These are phyloP conservation scores for Lipomyces orientalis DNA, from an alignment of 805 yeast genomes.

Conservation along the genomic window DNA sequence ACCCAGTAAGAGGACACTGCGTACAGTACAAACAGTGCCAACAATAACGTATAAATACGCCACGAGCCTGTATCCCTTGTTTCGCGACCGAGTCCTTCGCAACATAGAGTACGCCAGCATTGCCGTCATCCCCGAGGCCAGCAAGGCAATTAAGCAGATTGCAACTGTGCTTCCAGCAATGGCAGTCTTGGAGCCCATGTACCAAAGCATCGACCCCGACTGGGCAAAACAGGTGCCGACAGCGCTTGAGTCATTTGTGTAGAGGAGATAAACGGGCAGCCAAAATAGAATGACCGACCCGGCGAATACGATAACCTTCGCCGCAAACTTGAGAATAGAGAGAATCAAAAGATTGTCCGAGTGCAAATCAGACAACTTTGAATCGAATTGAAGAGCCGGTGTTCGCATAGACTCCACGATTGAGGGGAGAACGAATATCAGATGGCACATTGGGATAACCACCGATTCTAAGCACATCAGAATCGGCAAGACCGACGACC, in stretches of 20 bases:
- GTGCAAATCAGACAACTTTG: background rate
- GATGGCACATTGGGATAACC: slow-evolving; percentile 21
- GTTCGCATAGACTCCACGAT: slow-evolving; percentile 18
- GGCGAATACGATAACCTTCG: slow-evolving; percentile 12
- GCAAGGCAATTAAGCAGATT: background rate
- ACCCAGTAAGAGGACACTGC: background rate
- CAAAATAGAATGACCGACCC: slow-evolving; percentile 15
- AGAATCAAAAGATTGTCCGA: slow-evolving; percentile 3
- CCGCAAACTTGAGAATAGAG: slow-evolving; percentile 8
- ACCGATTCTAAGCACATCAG: slow-evolving; percentile 23
- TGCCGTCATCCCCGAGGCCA: slow-evolving; percentile 14
- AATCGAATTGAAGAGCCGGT: background rate
- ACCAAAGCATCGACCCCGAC: slow-evolving; percentile 24
- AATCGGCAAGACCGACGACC: slow-evolving; percentile 19
- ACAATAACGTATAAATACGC: slow-evolving; percentile 13
- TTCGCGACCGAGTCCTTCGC: slow-evolving; percentile 5
- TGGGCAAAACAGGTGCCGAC: slow-evolving; percentile 21
- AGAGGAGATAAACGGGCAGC: slow-evolving; percentile 32
- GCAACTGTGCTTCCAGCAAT: slow-evolving; percentile 20
- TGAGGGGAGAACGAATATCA: slow-evolving; percentile 19
- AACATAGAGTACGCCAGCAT: slow-evolving; percentile 9
- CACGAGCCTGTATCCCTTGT: slow-evolving; percentile 14
- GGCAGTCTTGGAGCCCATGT: slow-evolving; percentile 27
- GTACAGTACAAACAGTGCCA: slow-evolving; percentile 11
- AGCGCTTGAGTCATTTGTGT: slow-evolving; percentile 27